Conservation (phyloP, 2,329 filamentous ascomycete genomes). For the Claviceps pazoutovae region DNA sequence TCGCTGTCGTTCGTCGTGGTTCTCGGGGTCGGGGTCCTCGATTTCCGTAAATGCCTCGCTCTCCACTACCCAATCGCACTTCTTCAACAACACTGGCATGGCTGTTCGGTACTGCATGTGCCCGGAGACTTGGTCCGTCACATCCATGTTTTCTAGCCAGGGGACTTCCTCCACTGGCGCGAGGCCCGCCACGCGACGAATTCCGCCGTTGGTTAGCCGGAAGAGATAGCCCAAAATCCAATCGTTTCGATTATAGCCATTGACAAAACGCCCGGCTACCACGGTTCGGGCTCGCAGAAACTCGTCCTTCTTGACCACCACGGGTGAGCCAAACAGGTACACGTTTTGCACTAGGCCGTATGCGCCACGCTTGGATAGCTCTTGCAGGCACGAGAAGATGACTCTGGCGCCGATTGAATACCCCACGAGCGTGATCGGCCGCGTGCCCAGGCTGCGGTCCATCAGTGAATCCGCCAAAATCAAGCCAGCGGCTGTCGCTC, state of each 20-base stretch:
- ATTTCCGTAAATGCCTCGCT: constrained; percentile 94
- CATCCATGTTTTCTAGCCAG: constrained; percentile 77
- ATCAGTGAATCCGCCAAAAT: constrained; percentile 91
- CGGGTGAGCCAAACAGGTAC: constrained; percentile 82
- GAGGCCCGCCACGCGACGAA: constrained; percentile 76
- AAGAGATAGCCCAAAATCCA: constrained; percentile 97
- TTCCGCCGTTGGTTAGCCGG: constrained; percentile 82
- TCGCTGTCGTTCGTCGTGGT: constrained; percentile 72
- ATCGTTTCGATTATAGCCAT: constrained; percentile 86
- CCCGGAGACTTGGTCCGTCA: constrained; percentile 71
- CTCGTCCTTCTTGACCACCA: constrained; percentile 86
- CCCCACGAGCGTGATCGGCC: constrained; percentile 84
- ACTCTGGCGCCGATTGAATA: constrained; percentile 88
- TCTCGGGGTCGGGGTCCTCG: constrained; percentile 91
- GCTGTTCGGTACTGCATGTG: constrained; percentile 94
- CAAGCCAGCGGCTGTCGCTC: constrained; percentile 75
- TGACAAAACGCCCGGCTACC: constrained; percentile 84
- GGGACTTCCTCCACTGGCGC: constrained; percentile 61
- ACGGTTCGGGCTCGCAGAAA: constrained; percentile 70
- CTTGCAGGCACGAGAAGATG: constrained; percentile 81
- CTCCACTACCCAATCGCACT: constrained; percentile 82
- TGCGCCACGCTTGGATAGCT: constrained; percentile 72
- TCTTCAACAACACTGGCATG: constrained; percentile 76
- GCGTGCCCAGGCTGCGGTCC: constrained; percentile 77
- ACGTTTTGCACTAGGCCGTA: constrained; percentile 87